Base-by-base conservation (phyloP, 805 yeast species). In the Candida ovalis region DNA sequence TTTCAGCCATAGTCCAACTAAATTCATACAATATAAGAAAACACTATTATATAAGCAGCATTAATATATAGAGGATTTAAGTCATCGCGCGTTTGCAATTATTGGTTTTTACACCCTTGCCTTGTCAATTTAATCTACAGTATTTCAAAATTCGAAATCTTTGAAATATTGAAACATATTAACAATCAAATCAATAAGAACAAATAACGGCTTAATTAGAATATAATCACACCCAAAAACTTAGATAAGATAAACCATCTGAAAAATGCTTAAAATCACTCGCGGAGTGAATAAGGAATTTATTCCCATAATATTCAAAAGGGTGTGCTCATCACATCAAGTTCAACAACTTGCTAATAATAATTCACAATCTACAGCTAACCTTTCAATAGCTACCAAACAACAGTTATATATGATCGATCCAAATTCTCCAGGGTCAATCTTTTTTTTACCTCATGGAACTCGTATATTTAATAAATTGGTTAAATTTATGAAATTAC, bases 361-460 rank as follows among this genome's bases (percentile, higher is more conserved):
- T 67, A 57, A 43, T 18, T 62, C 56, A 54, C 61, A 59, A 54
- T 59, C 71, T 58, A 78, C 54, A 55, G 60, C 61, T 15, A 67
- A 65, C 41, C 49, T 61, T 27, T 53, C 74, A 18, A 70, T 84
- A 27, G 81, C 94, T 15, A 74, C 71, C 22, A 77, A 76, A 47
- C 98, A 94, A 63, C 80, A 80, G 52, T 71, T 94, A 40, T 94
- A 83, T 63, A 80, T 84, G 73, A 82, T 87, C 3, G 95, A 89
- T 64, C 79, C 86, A 6, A 68, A 78, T 18, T 85, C 97, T 0
- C 98, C 98, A 0, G 99, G 99, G 0, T 86, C 96, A 0, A 79
- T 88, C 1, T 94, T 94, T 72, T 89, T 94, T 58, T 73, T 92
- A 36, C 98, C 98, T 1, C 90, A 89, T 61, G 99, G 99, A 2